Conservation (phyloP, 495 filamentous ascomycete species). For the Penicillium flavigenum region DNA sequence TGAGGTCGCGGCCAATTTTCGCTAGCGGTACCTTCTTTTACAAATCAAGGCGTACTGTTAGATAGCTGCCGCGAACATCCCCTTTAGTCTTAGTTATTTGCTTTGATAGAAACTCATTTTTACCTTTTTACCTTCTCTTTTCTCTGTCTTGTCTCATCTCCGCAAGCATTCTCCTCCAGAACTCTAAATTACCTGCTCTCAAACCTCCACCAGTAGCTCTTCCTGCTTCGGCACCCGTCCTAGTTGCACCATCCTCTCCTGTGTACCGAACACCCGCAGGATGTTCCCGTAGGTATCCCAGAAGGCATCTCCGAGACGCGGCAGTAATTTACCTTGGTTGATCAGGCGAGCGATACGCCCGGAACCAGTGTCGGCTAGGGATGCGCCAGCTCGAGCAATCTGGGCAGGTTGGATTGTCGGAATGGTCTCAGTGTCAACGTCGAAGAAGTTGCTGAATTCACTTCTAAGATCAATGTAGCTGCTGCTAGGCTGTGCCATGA, state of each 20-base stretch:
- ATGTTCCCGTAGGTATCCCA: slow-evolving; percentile 65
- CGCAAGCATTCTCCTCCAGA: not conserved
- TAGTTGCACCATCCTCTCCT: slow-evolving; percentile 52
- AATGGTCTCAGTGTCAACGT: not conserved
- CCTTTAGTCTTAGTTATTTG: not conserved
- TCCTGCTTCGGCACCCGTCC: slow-evolving; percentile 16
- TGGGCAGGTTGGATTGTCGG: not conserved
- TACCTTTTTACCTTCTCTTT: too few species aligned
- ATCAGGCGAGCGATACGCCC: slow-evolving; percentile 11
- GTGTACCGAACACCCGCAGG: slow-evolving; percentile 63
- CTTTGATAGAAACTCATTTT: not conserved
- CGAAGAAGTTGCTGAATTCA: slow-evolving; percentile 11
- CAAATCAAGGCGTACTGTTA: slow-evolving; percentile 63
- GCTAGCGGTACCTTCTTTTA: slow-evolving; percentile 68
- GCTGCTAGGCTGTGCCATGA: not conserved
- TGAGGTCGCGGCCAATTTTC: slow-evolving; percentile 58
- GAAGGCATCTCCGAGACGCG: slow-evolving; percentile 50
- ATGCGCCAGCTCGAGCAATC: not conserved
- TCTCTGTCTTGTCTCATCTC: not conserved
- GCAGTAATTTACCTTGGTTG: slow-evolving; percentile 41
- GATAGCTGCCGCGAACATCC: slow-evolving; percentile 65
- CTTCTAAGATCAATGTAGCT: not conserved
- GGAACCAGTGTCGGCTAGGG: slow-evolving; percentile 8
- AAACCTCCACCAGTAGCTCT: slow-evolving; percentile 4
- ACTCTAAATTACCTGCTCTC: not conserved